Evolutionary conservation across 805 yeast species (phyloP).

Genomic region (Ogataea sp.): DNA sequence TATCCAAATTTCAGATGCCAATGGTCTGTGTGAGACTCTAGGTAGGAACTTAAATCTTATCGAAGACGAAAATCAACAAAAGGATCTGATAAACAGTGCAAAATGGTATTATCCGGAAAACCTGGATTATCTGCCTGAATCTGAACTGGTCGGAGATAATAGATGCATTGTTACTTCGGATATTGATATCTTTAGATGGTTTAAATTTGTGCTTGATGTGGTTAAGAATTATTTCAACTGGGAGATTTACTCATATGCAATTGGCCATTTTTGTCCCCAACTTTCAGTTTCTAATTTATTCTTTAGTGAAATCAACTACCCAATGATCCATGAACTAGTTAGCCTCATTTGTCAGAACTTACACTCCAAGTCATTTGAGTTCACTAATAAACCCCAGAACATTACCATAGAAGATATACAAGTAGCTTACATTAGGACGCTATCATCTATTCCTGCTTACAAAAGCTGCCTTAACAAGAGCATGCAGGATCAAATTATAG

Average conservation of each 20-base stretch:
- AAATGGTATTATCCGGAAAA: slow-evolving; percentile 60
- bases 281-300: slow-evolving; percentile 51
- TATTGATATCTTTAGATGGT: slow-evolving; percentile 44
- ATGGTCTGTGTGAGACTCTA: slow-evolving; percentile 54
- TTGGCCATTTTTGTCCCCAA: slow-evolving; percentile 68
- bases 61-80: slow-evolving; percentile 9
- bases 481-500: slow-evolving; percentile 58
- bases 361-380: slow-evolving; percentile 37
- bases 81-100: slow-evolving; percentile 17
- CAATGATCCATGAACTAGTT: slow-evolving; percentile 34
- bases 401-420: slow-evolving; percentile 55
- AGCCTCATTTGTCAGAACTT: slow-evolving; percentile 48
- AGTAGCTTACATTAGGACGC: slow-evolving; percentile 52
- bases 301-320: slow-evolving; percentile 26
- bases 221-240: slow-evolving; percentile 51
- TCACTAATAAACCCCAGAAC: slow-evolving; percentile 31
- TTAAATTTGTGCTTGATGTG: slow-evolving; percentile 38
- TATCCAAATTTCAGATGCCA: slow-evolving; percentile 50
- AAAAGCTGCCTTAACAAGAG: slow-evolving; percentile 41
- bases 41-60: slow-evolving; percentile 35
- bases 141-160: slow-evolving; percentile 28
- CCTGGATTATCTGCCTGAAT: slow-evolving; percentile 36
- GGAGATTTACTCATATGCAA: slow-evolving; percentile 61
- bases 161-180: slow-evolving; percentile 9
- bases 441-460: slow-evolving; percentile 58